Evolutionary conservation across 306 rosid species (phyloP), one percentile per base, ranked within the genome.

Genomic region (Malus asiatica): DNA sequence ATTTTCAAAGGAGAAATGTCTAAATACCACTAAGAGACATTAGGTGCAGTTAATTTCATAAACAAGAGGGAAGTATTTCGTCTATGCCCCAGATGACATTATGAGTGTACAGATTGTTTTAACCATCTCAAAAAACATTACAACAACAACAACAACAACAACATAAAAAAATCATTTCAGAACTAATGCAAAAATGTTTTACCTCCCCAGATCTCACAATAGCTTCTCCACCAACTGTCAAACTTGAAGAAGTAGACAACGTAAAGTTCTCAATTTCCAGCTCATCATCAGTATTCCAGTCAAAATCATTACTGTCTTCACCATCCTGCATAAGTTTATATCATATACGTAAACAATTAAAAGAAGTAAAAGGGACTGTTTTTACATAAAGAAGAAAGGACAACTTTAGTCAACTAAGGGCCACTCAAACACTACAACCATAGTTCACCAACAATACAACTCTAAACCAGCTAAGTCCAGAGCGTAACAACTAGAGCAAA

Each of bases 261-360:
- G 83, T 61, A 67, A 86, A 82, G 77, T 87, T 83, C 33, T 86
- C 90, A 84, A 90, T 90, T 82, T 94, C 98, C 35, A 78, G 84
- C 80, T 94, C 98, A 45, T 94, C 98, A 12, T 94, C 98, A 11
- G 91, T 83, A 79, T 88, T 90, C 98, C 97, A 94, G 79, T 94
- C 97, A 74, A 82, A 66, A 38, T 84, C 78, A 46, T 86, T 93
- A 80, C 80, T 69, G 60, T 82, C 89, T 65, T 70, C 74, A 62
- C 85, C 97, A 68, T 72, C 89, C 98, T 94, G 89, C 89, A 75
- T 38, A 65, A 61, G 64, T 72, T 57, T 8, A 74, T 44, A 78
- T 44, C 18, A 64, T 13, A 44, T 73, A 57, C 27, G 55, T 70
- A 22, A 72, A 83, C 55, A 38, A 52, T 46, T 58, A 59, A 70